phyloP scores from a whole-genome alignment of 345 rosid genomes.

The Turritis glabra region DNA sequence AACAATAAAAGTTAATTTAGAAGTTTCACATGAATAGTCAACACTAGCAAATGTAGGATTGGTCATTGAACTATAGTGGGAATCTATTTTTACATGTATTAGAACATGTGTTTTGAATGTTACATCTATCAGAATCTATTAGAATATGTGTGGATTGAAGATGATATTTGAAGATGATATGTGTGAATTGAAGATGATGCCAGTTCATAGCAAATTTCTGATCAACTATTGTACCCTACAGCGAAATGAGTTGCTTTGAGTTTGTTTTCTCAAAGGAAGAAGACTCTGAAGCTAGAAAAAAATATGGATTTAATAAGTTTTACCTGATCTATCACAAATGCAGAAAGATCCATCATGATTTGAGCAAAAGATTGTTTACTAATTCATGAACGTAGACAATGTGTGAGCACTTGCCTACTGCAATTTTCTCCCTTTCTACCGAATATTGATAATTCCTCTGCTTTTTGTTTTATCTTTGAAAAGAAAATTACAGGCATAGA shows the following conservation, averaged over 20 bases:
- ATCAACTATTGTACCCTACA: conserved; percentile 87
- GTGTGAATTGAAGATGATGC: no score
- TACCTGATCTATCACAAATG: conserved; percentile 92
- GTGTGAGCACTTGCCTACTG: conserved; percentile 56
- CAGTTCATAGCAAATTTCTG: conserved; percentile 34
- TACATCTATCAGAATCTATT: no score
- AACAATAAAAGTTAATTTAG: no score
- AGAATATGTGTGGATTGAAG: no score
- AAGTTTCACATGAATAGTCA: no score
- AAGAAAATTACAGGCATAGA: neutral
- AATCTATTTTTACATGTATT: no score
- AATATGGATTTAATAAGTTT: neutral
- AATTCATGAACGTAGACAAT: conserved; percentile 46
- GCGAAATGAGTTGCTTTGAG: neutral
- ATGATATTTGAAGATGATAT: no score
- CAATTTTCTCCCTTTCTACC: conserved; percentile 85
- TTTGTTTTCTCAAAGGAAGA: neutral
- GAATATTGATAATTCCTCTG: conserved; percentile 74
- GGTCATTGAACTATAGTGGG: no score
- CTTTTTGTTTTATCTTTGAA: conserved; percentile 74
- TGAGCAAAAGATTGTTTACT: conserved; percentile 94
- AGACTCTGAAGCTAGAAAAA: neutral
- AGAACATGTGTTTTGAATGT: no score
- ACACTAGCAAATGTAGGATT: no score
- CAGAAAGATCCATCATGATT: conserved; percentile 94